Evolutionary conservation across 1,284 basidiomycete genomes (phyloP), one percentile per base, ranked within the genome.

Genomic region (Veloboletus limbatus): DNA sequence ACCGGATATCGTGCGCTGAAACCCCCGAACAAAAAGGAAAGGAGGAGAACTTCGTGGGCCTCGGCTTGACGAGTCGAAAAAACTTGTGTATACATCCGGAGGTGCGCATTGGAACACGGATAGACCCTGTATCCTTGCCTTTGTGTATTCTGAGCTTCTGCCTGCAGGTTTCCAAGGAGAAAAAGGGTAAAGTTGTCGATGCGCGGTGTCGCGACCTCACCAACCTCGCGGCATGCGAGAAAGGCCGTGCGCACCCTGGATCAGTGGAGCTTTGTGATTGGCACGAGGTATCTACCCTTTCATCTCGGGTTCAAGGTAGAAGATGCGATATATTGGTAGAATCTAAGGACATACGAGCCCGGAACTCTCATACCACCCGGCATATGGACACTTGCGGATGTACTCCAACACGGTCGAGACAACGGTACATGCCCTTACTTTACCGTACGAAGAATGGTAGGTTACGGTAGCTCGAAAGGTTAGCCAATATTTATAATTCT

Each of bases 111-210:
- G 21, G 22, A 33, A 8, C 20, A 14, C 25, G 18, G 27, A 6
- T 32, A 39, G 39, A 17, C 27, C 21, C 22, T 42, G 18, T 9
- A 8, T 43, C 34, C 17, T 22, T 34, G 14, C 20, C 17, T 16
- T 50, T 26, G 38, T 26, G 28, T 60, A 22, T 55, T 26, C 35
- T 13, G 8, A 9, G 6, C n/a, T 11, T 40, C 9, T 34, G 20
- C 14, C 16, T 27, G 4, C 37, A 94, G 91, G 89, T 95, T 3
- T 85, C 89, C 33, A 94, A 91, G 63, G 96, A 99, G 74, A 97
- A 98, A 75, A 98, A 98, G 67, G 97, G 97, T 10, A 95, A 92
- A 60, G 84, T 97, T 0, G 95, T 99, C 32, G 97, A 99, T 73
- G 96, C 96, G 17, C 78, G 92, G 48, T 99, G 97, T 75, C 78